Percentiles rank a stretch among this genome's conserved stretches.
These are phyloP conservation scores for Xylaria sp. DNA, from an alignment of 2,329 filamentous ascomycete species.

Conservation along the genomic window DNA sequence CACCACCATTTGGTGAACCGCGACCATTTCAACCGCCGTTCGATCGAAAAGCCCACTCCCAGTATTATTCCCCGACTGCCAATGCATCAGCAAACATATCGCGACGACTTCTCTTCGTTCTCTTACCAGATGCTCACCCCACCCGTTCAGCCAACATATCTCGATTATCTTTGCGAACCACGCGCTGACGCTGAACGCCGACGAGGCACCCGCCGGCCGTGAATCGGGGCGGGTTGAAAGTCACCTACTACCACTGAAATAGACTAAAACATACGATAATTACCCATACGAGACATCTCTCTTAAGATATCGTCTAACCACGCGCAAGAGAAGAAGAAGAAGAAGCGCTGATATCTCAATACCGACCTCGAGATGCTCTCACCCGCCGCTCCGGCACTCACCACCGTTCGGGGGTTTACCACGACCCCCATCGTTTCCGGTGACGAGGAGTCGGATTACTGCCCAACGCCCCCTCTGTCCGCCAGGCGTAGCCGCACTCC, in stretches of 20 bases:
- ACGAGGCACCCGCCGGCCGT: slow-evolving; percentile 62
- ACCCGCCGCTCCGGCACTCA: slow-evolving; percentile 61
- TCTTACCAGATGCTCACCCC: slow-evolving; percentile 69
- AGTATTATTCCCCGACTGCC: slow-evolving; percentile 46
- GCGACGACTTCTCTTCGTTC: slow-evolving; percentile 56
- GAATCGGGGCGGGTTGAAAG: slow-evolving; percentile 52
- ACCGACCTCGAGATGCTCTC: slow-evolving; percentile 56
- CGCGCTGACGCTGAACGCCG: slow-evolving; percentile 70
- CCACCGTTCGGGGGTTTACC: slow-evolving; percentile 67
- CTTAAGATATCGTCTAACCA: slow-evolving; percentile 1
- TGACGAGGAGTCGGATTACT: slow-evolving; percentile 68
- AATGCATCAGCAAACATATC: slow-evolving; percentile 68
- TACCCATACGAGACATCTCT: slow-evolving; percentile 9
- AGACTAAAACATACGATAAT: neutral
- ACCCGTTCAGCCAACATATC: slow-evolving; percentile 61
- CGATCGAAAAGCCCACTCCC: slow-evolving; percentile 25
- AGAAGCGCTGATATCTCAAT: slow-evolving; percentile 10
- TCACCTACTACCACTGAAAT: neutral
- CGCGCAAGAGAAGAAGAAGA: slow-evolving; percentile 8
- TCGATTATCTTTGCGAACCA: slow-evolving; percentile 62
- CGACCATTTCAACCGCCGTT: slow-evolving; percentile 27
- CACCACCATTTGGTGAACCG: slow-evolving; percentile 41
- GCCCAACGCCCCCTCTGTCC: slow-evolving; percentile 53
- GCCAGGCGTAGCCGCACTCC: slow-evolving; percentile 54
- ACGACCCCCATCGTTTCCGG: slow-evolving; percentile 65